Evolutionary conservation across 78 protist genomes (phyloP), one percentile per base, ranked within the genome.

Genomic region (Cyanophora paradoxa): DNA sequence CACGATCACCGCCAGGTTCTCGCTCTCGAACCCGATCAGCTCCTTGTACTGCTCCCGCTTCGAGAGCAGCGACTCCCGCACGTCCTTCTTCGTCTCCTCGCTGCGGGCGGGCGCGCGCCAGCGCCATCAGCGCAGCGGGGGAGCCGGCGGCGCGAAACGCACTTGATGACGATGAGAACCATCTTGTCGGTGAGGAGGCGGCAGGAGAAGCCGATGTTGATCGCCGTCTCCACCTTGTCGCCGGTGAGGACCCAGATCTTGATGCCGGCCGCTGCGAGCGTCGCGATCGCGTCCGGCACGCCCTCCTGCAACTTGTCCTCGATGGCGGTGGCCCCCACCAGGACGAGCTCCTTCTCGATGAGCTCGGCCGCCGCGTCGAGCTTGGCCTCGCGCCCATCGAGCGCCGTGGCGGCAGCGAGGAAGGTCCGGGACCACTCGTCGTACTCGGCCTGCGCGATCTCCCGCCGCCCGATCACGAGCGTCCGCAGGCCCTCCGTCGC

Each of bases 191-290:
- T 41, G 19, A 89, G 56, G 14, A 84, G 72, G 42, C 40, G 8
- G 17, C 52, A 46, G 39, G 85, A 11, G 22, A 10, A 7, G 13
- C 61, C 84, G 62, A 84, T 74, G 76, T 84, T 79, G 61, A 79
- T 34, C 10, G 90, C 90, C 11, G 99, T 96, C 42, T 87, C 89
- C 16, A 72, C 67, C 74, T 94, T 94, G 84, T 96, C 99, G 75
- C 99, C 99, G 0, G 99, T 96, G 31, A 96, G 82, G 89, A 96
- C 87, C 98, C 99, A 95, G 14, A 96, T 50, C 44, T 71, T 78
- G 36, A 96, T 62, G 34, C 85, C 86, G 13, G 98, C 97, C 13
- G 76, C 59, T 14, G 77, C 48, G 4, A 94, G 76, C 1, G 52
- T 50, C 34, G 52, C 36, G 54, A 94, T 82, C 1, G 92, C 61